These are phyloP conservation scores for Corymbia maculata DNA, from an alignment of 345 rosid species.

Conservation along the genomic window DNA sequence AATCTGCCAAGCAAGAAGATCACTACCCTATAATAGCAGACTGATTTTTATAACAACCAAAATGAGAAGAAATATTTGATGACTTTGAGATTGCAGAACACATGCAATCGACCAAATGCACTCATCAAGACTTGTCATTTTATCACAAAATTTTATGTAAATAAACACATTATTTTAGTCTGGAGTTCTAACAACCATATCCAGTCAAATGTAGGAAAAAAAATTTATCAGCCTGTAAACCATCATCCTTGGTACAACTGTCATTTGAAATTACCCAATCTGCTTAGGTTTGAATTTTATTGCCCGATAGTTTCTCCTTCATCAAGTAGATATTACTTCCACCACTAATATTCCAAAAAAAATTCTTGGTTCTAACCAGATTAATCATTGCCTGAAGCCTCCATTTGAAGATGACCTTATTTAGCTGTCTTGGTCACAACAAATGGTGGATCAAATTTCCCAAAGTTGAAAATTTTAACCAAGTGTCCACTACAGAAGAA, in stretches of 20 bases:
- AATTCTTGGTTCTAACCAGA: background rate
- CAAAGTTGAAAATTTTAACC: background rate
- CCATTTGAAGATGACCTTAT: background rate
- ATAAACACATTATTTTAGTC: background rate
- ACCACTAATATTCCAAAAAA: background rate
- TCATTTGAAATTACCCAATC: background rate
- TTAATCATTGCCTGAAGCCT: background rate
- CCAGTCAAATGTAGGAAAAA: background rate
- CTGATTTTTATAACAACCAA: background rate
- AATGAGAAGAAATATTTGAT: background rate
- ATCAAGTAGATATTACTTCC: background rate
- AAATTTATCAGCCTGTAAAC: background rate
- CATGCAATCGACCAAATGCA: background rate
- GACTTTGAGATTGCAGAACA: background rate
- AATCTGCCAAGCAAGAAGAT: slow-evolving; percentile 31
- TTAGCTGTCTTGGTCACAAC: background rate
- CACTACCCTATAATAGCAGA: background rate
- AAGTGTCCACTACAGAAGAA: background rate
- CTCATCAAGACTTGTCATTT: background rate
- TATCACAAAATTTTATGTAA: background rate
- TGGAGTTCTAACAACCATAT: background rate
- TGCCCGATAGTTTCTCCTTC: background rate
- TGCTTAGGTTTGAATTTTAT: background rate
- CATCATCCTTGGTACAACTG: background rate
- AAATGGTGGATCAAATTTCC: background rate